Evolutionary conservation across 2,329 filamentous ascomycete genomes (phyloP).

Genomic region (Scortechinia acanthostroma): DNA sequence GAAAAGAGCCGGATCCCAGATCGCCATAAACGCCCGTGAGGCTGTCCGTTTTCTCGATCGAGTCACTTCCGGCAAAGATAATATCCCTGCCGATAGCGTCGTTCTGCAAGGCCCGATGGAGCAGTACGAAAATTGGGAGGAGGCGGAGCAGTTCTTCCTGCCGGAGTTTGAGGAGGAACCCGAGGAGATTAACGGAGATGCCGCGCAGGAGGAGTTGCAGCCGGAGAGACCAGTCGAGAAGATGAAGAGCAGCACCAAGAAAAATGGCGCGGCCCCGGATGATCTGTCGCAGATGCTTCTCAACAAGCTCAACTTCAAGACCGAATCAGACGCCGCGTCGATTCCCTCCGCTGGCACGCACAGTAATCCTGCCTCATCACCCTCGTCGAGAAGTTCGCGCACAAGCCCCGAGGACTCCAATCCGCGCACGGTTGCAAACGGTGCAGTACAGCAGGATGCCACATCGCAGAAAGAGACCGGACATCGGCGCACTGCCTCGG

Average conservation of each 20-base stretch:
- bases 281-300: conserved; percentile 35
- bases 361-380: not conserved
- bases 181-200: conserved; percentile 11
- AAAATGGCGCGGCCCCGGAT: conserved; percentile 15
- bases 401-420: not conserved
- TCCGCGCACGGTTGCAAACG: not conserved
- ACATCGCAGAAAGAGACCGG: conserved; percentile 7
- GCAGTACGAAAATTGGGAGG: conserved; percentile 14
- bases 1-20: not conserved
- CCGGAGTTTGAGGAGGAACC: conserved; percentile 30
- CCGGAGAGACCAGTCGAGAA: conserved; percentile 3
- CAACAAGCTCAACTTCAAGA: conserved; percentile 35
- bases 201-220: conserved; percentile 5
- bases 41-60: not conserved
- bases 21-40: conserved; percentile 1
- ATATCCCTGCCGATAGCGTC: not conserved
- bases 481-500: conserved; percentile 19
- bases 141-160: conserved; percentile 32
- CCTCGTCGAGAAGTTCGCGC: not conserved
- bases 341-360: conserved; percentile 16
- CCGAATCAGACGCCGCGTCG: conserved; percentile 24
- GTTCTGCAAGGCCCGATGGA: not conserved
- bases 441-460: not conserved
- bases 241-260: conserved; percentile 10
- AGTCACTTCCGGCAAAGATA: not conserved